A percentile compares a stretch with the other conserved stretches of the same genome.
These are phyloP conservation scores for Amphirosellinia nigrospora DNA, from an alignment of 495 filamentous ascomycete genomes.

Conservation along the genomic window DNA sequence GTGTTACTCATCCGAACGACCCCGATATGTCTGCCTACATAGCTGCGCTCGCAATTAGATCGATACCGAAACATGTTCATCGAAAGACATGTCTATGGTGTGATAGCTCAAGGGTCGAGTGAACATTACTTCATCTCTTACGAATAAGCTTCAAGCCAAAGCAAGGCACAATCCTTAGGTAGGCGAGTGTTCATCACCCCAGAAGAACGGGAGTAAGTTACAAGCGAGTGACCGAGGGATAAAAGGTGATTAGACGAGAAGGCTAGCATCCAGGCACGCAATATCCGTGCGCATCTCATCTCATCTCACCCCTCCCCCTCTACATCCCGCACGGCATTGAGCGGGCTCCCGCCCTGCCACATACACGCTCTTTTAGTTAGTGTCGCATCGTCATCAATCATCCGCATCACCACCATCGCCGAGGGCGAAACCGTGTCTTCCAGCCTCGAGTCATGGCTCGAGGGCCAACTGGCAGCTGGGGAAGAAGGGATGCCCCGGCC, in stretches of 20 bases:
- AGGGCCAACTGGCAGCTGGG: background rate
- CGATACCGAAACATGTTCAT: background rate
- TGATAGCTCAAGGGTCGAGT: background rate
- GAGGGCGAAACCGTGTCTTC: conserved; percentile 2
- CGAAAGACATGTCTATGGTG: background rate
- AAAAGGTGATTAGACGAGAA: background rate
- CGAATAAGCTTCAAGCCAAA: background rate
- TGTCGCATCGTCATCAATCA: background rate
- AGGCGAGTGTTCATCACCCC: background rate
- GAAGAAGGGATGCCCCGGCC: background rate
- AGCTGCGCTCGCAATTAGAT: background rate
- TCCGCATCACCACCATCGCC: background rate
- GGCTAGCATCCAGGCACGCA: background rate
- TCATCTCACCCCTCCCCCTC: background rate
- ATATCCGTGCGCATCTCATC: background rate
- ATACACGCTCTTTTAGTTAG: background rate
- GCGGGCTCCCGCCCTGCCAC: background rate
- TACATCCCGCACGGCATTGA: background rate
- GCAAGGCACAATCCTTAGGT: background rate
- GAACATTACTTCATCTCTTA: background rate
- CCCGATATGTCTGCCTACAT: background rate
- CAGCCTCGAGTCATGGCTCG: conserved; percentile 9
- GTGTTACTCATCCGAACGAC: background rate
- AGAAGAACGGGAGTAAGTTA: background rate
- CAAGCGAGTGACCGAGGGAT: conserved; percentile 17